These are phyloP conservation scores for Coniferiporia weirii DNA, from an alignment of 1,284 basidiomycete genomes.

Conservation along the genomic window DNA sequence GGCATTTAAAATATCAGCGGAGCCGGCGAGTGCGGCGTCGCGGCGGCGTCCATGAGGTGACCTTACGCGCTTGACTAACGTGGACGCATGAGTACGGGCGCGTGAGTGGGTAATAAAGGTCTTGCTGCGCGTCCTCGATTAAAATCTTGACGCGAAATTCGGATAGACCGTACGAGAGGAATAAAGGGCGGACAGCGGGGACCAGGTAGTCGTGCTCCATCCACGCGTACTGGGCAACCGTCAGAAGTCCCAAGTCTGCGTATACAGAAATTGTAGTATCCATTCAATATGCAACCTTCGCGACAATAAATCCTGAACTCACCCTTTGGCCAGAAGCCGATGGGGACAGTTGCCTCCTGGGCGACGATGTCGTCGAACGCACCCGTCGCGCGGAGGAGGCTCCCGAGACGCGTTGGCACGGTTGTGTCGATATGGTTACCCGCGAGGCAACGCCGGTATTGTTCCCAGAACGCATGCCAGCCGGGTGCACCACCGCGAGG, in stretches of 20 bases:
- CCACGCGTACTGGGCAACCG: constrained; percentile 63
- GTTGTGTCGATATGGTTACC: constrained; percentile 48
- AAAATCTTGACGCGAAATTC: constrained; percentile 48
- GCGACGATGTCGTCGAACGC: constrained; percentile 47
- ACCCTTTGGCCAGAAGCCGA: constrained; percentile 59
- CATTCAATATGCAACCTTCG: not conserved
- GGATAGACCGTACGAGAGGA: constrained; percentile 46
- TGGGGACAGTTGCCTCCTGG: constrained; percentile 48
- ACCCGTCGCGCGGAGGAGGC: constrained; percentile 39
- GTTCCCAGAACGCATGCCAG: constrained; percentile 59
- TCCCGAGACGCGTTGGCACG: constrained; percentile 48
- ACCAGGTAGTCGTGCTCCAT: constrained; percentile 63
- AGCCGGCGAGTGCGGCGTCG: constrained; percentile 4
- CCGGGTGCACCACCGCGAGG: constrained; percentile 40
- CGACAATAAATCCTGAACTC: constrained; percentile 15
- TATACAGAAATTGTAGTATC: constrained; percentile 3
- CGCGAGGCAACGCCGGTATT: constrained; percentile 47
- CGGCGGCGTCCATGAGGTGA: constrained; percentile 19
- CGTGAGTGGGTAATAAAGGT: constrained; percentile 57
- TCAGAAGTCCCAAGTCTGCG: constrained; percentile 38
- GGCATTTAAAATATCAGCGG: not conserved
- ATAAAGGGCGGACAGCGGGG: constrained; percentile 53
- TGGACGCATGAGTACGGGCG: constrained; percentile 47
- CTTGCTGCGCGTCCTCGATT: constrained; percentile 54
- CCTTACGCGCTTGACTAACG: constrained; percentile 53